Percentiles rank a stretch among this genome's conserved stretches.
These are phyloP conservation scores for Colletotrichum viniferum DNA, from an alignment of 2,329 filamentous ascomycete species.

Conservation along the genomic window DNA sequence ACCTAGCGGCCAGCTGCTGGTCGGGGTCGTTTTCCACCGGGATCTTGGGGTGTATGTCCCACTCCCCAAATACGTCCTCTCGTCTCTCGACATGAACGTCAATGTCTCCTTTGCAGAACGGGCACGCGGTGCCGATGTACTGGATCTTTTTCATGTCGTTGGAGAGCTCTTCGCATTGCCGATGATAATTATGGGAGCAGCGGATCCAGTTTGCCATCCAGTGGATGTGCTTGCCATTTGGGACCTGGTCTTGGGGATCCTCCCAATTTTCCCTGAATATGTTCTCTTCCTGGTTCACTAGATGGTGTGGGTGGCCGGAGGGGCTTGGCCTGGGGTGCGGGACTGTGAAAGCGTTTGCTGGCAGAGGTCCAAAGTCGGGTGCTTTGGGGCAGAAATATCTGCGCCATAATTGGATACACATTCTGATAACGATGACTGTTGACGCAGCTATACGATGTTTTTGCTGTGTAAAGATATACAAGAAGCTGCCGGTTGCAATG, in stretches of 20 bases:
- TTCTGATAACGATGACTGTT: background rate
- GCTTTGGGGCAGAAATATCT: conserved; percentile 11
- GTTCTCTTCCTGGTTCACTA: background rate
- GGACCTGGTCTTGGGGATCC: background rate
- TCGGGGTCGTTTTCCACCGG: background rate
- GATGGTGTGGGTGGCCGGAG: background rate
- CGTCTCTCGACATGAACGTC: background rate
- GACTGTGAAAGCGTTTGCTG: background rate
- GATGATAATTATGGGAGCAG: background rate
- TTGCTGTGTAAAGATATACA: background rate
- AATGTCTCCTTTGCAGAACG: background rate
- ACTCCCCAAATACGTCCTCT: background rate
- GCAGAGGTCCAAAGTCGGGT: background rate
- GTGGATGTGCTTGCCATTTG: background rate
- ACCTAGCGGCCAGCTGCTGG: background rate
- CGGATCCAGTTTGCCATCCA: conserved; percentile 3
- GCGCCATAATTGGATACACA: conserved; percentile 11
- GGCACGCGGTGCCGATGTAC: background rate
- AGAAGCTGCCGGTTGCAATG: no score
- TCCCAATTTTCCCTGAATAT: conserved; percentile 4
- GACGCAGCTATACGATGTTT: background rate
- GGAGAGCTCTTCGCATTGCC: background rate
- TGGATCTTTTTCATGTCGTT: background rate
- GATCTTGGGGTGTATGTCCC: background rate
- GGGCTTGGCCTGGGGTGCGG: background rate